These are phyloP conservation scores for Sclerotinia trifoliorum DNA, from an alignment of 2,329 filamentous ascomycete species.

Conservation along the genomic window DNA sequence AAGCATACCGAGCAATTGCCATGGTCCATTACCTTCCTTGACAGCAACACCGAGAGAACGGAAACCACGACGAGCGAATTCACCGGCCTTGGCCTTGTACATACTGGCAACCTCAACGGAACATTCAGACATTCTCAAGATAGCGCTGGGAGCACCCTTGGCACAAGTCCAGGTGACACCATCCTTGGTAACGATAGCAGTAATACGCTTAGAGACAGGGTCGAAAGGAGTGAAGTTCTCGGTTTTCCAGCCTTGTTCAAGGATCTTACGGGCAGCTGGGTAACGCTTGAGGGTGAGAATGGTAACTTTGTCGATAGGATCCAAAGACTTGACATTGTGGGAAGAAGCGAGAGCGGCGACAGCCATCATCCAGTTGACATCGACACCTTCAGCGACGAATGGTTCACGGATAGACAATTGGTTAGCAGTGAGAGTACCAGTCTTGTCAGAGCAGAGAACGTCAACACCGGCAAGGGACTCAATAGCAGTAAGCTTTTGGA, in stretches of 20 bases:
- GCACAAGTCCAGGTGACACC: constrained; percentile 70
- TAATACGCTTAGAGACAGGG: constrained; percentile 78
- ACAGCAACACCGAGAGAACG: constrained; percentile 76
- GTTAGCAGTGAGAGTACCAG: constrained; percentile 72
- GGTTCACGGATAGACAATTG: constrained; percentile 76
- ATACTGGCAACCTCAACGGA: constrained; percentile 61
- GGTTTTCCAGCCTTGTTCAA: constrained; percentile 71
- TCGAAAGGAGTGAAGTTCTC: constrained; percentile 78
- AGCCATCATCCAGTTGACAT: constrained; percentile 84
- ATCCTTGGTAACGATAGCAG: constrained; percentile 65
- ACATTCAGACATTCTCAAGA: constrained; percentile 67
- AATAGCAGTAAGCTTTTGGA: constrained; percentile 77
- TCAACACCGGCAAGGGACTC: constrained; percentile 75
- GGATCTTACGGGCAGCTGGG: constrained; percentile 74
- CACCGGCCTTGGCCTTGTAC: constrained; percentile 70
- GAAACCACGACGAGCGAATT: constrained; percentile 78
- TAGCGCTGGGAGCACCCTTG: constrained; percentile 76
- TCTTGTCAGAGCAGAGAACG: constrained; percentile 80
- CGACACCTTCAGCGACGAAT: constrained; percentile 72
- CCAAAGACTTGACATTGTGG: constrained; percentile 75
- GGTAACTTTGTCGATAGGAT: constrained; percentile 78
- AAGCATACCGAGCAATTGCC: constrained; percentile 73
- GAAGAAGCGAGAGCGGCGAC: constrained; percentile 74
- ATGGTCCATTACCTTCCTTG: constrained; percentile 70
- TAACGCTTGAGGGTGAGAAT: constrained; percentile 74